A percentile compares a stretch with the other conserved stretches of the same genome.
phyloP scores from a whole-genome alignment of 2,329 filamentous ascomycete genomes.

The Aspergillus aculeatinus region DNA sequence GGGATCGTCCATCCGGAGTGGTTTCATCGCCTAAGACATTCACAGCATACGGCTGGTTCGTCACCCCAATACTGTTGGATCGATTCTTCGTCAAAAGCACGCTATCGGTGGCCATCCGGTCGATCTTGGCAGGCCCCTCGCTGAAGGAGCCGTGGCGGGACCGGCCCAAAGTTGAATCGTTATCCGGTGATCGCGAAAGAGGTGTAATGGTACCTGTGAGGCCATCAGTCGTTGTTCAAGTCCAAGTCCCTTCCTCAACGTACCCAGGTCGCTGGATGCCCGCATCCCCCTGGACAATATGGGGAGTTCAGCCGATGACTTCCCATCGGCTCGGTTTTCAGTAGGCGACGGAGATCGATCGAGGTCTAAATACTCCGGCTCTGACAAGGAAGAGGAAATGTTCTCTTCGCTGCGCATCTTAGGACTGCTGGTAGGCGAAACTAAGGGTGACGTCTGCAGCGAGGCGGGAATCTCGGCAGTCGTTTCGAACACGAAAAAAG shows the following conservation, averaged over 20 bases:
- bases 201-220: constrained; percentile 40
- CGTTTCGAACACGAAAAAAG: constrained; percentile 98
- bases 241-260: not conserved
- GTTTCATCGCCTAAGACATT: constrained; percentile 15
- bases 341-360: constrained; percentile 24
- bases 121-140: constrained; percentile 41
- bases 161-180: constrained; percentile 25
- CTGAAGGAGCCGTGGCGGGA: constrained; percentile 30
- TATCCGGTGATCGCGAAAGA: constrained; percentile 40
- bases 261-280: constrained; percentile 50
- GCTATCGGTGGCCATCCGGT: constrained; percentile 57
- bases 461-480: constrained; percentile 87
- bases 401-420: constrained; percentile 39
- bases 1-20: constrained; percentile 52
- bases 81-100: constrained; percentile 47
- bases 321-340: constrained; percentile 23
- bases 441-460: constrained; percentile 89
- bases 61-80: constrained; percentile 19
- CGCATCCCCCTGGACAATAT: constrained; percentile 34
- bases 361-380: constrained; percentile 54
- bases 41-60: constrained; percentile 12
- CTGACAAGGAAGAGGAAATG: constrained; percentile 41
- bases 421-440: constrained; percentile 85
- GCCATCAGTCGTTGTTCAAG: constrained; percentile 9
- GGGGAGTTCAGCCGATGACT: constrained; percentile 28